A percentile compares a stretch with the other conserved stretches of the same genome.
Conservation (phyloP, 495 filamentous ascomycete genomes). For the Podospora pseudocomata region DNA sequence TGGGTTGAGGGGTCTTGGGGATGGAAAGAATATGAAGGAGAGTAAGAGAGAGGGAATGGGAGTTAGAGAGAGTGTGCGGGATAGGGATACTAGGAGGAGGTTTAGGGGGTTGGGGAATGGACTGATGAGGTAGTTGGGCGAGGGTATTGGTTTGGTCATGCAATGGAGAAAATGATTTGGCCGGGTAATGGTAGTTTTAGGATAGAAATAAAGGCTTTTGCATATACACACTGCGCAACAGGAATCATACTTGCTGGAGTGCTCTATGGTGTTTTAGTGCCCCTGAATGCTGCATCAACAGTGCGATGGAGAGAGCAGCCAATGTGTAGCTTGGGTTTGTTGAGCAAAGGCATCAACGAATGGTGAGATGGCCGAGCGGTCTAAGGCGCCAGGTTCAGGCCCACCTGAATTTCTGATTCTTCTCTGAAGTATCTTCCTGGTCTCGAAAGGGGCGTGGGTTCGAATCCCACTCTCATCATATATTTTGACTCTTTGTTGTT, state of each 20-base stretch:
- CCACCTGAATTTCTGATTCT: slow-evolving; percentile 1
- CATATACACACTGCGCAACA: not conserved
- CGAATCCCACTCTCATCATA: slow-evolving; percentile 34
- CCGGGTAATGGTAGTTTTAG: not conserved
- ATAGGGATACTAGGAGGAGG: not conserved
- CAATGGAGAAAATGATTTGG: too few relatives aligned
- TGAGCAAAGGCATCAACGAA: not conserved
- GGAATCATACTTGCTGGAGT: not conserved
- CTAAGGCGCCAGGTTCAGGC: slow-evolving; percentile 6
- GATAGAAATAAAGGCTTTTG: not conserved
- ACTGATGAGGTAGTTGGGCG: not conserved
- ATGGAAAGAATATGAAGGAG: not conserved
- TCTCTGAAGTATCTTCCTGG: slow-evolving; percentile 21
- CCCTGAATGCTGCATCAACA: not conserved
- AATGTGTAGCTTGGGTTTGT: not conserved
- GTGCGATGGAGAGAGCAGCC: not conserved
- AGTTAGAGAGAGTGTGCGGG: not conserved
- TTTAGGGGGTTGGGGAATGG: not conserved
- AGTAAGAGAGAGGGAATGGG: not conserved
- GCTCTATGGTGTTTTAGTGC: not conserved
- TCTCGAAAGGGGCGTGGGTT: slow-evolving; percentile 34
- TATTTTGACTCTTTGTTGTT: not conserved
- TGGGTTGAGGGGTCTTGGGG: not conserved
- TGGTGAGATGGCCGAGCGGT: slow-evolving; percentile 4
- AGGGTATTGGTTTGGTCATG: not conserved